phyloP scores from a whole-genome alignment of 2,329 filamentous ascomycete genomes.

The Colletotrichum limetticola region DNA sequence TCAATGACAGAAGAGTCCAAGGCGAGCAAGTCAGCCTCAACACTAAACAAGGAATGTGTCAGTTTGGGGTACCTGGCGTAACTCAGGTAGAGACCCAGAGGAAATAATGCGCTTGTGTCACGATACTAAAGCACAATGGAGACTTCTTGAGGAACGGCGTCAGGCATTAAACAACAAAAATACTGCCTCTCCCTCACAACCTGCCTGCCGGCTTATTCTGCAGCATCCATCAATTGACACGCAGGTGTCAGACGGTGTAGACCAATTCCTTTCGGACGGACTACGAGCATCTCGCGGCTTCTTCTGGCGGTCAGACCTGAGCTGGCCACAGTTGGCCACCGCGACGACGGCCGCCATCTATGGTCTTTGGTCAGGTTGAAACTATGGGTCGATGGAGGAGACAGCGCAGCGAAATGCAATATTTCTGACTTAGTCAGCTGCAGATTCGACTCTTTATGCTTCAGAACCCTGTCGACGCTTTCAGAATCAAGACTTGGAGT shows the following conservation, averaged over 20 bases:
- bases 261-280: background rate
- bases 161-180: background rate
- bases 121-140: background rate
- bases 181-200: background rate
- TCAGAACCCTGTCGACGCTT: slow-evolving; percentile 6
- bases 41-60: slow-evolving; percentile 1
- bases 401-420: slow-evolving; percentile 20
- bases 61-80: background rate
- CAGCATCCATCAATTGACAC: background rate
- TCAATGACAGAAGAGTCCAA: background rate
- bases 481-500: slow-evolving; percentile 1
- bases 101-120: background rate
- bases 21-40: background rate
- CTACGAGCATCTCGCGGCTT: background rate
- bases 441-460: background rate
- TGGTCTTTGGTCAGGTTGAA: slow-evolving; percentile 21
- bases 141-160: background rate
- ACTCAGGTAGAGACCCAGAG: background rate
- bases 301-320: slow-evolving; percentile 35
- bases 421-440: background rate
- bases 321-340: background rate
- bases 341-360: background rate
- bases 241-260: background rate
- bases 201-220: background rate
- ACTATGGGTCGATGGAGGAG: slow-evolving; percentile 27